These are phyloP conservation scores for Edaphochlamys debaryana DNA, from an alignment of 139 green algal genomes.

Conservation along the genomic window DNA sequence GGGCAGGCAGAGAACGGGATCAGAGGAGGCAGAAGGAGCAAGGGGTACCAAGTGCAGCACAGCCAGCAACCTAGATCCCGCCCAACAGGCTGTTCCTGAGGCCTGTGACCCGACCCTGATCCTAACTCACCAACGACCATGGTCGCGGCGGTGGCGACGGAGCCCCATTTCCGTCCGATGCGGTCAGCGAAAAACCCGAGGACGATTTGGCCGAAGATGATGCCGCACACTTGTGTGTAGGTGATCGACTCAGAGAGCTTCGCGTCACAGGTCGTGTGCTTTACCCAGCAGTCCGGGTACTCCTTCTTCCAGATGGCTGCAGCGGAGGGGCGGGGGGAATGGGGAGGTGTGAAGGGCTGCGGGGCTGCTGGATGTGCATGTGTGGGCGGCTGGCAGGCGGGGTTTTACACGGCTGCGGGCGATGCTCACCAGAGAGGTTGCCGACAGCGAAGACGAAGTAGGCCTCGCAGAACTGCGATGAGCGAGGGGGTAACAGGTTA, in stretches of 20 bases:
- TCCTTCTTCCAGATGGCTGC: slow-evolving; percentile 29
- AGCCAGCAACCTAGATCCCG: too few relatives aligned
- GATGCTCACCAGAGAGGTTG: background rate
- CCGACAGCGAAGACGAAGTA: slow-evolving; percentile 41
- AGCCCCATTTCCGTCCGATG: slow-evolving; percentile 30
- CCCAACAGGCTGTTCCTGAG: background rate
- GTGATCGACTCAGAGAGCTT: slow-evolving; percentile 33
- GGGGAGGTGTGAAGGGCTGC: too few relatives aligned
- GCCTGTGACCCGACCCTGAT: background rate
- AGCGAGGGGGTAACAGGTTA: background rate
- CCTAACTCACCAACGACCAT: slow-evolving; percentile 23
- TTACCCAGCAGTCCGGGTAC: slow-evolving; percentile 20
- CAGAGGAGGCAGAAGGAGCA: too few relatives aligned
- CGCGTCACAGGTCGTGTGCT: background rate
- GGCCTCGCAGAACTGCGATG: slow-evolving; percentile 24
- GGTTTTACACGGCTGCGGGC: too few relatives aligned
- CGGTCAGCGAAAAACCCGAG: slow-evolving; percentile 34
- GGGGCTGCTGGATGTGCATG: too few relatives aligned
- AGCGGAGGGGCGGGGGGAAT: too few relatives aligned
- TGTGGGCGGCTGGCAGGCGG: too few relatives aligned
- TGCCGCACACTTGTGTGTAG: slow-evolving; percentile 39
- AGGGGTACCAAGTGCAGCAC: too few relatives aligned
- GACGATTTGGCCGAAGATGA: slow-evolving; percentile 27
- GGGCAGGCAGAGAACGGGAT: background rate
- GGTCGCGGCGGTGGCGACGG: background rate